phyloP scores from a whole-genome alignment of 2,329 filamentous ascomycete species.

The Pseudogymnoascus sp. region DNA sequence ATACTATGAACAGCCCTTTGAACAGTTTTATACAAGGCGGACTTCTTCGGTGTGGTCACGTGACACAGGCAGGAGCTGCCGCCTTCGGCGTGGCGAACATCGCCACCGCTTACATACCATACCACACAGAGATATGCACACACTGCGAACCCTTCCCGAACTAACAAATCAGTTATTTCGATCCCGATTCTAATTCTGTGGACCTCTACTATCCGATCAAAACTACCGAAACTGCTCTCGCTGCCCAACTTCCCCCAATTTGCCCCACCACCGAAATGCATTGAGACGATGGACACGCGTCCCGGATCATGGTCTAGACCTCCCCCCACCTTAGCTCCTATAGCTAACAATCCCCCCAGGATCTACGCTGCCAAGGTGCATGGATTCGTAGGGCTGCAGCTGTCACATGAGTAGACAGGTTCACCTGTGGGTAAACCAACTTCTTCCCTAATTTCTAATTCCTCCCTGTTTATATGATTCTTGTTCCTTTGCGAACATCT shows the following conservation, averaged over 20 bases:
- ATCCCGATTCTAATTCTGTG: not conserved
- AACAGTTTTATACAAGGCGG: not conserved
- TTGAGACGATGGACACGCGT: not conserved
- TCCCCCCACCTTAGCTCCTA: not conserved
- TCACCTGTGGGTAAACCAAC: not conserved
- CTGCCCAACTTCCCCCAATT: not conserved
- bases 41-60: not conserved
- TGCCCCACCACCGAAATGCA: not conserved
- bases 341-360: not conserved
- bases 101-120: too few species aligned
- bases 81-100: not conserved
- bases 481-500: not conserved
- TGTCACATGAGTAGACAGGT: not conserved
- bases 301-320: not conserved
- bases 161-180: not conserved
- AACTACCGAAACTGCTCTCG: not conserved
- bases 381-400: not conserved
- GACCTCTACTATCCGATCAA: not conserved
- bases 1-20: not conserved
- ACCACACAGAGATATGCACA: not conserved
- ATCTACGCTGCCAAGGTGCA: not conserved
- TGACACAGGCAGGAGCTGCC: not conserved
- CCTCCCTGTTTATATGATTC: not conserved
- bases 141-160: not conserved
- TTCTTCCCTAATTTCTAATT: not conserved